Evolutionary conservation across 2,329 filamentous ascomycete genomes (phyloP).

Genomic region (Zopfia rhizophila): DNA sequence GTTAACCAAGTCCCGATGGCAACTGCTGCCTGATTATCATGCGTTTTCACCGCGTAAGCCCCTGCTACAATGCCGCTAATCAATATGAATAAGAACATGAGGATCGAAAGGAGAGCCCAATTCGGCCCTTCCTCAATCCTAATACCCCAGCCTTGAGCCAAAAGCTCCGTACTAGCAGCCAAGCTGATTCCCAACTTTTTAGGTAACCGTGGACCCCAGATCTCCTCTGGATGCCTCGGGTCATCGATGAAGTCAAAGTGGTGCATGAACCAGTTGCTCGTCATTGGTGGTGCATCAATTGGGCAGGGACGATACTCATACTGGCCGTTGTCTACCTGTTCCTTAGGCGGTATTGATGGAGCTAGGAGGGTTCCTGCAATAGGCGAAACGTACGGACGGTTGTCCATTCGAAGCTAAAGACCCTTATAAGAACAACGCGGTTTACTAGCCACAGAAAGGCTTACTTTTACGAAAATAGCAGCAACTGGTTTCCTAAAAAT

Average conservation of each 20-base stretch:
- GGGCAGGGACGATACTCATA: not conserved
- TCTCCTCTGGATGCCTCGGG: not conserved
- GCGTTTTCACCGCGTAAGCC: not conserved
- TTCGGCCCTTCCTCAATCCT: not conserved
- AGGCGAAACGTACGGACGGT: not conserved
- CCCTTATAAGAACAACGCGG: not conserved
- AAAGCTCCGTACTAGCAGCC: too few species aligned
- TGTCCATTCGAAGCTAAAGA: not conserved
- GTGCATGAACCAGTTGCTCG: not conserved
- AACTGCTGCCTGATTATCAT: slow-evolving; percentile 1
- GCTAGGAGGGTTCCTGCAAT: not conserved
- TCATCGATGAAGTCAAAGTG: not conserved
- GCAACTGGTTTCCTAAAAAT: slow-evolving; percentile 1
- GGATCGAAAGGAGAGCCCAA: not conserved
- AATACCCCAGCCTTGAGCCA: slow-evolving; percentile 5
- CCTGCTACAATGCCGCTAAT: slow-evolving; percentile 2
- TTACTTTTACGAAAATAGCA: slow-evolving; percentile 4
- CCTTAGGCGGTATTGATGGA: not conserved
- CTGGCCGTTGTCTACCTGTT: not conserved
- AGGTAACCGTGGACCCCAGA: not conserved
- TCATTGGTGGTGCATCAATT: slow-evolving; percentile 2
- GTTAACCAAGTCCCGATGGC: slow-evolving; percentile 3
- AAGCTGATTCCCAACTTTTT: not conserved
- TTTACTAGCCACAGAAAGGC: not conserved
- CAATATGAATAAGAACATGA: slow-evolving; percentile 2